Base-by-base conservation (phyloP, 2,329 filamentous ascomycete genomes). In the Fusarium concolor region DNA sequence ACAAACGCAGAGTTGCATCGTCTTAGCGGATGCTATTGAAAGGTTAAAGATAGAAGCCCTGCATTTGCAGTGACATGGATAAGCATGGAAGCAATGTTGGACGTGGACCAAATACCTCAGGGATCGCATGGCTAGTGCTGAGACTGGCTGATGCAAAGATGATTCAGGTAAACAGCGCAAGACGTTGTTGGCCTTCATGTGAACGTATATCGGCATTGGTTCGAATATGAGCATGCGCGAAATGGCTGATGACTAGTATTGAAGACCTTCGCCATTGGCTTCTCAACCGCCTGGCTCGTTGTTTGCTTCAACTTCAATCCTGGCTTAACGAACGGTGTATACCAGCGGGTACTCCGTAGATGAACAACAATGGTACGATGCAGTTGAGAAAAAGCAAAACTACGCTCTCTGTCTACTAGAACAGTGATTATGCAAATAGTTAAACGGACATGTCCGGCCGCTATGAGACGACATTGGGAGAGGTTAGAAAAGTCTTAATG, bases 291-390 rank as follows among this genome's bases (percentile, higher is more conserved):
- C 29, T 49, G 60, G 42, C 52, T 60, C 39, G 38, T 49, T 72
- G 60, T 56, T 50, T 58, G 39, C 49, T 43, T 49, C 37, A 47
- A 54, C 24, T 46, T 28, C 42, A 60, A 56, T 46, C 33, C 57
- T 52, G 62, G 42, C 15, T 22, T 26, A 62, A 17, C 15, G 14
- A 46, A 42, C 35, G 52, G 61, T 57, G 59, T 49, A 55, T 50
- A 53, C 56, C 44, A 70, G 57, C 52, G 66, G 60, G 47, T n/a
- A 35, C 17, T n/a, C 33, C 33, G 31, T 18, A 51, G 44, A 57
- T 47, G 53, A 59, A 62, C 46, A 29, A 42, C 35, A 43, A 72
- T 73, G 64, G 59, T 72, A 72, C 68, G 68, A 73, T 58, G 46
- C 26, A 60, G 47, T 47, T 47, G 18, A 51, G 56, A 57, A 71